Percentiles rank a stretch among this genome's conserved stretches.
Evolutionary conservation across 768 basidiomycete genomes (phyloP).

Genomic region (Lactarius evosmus): DNA sequence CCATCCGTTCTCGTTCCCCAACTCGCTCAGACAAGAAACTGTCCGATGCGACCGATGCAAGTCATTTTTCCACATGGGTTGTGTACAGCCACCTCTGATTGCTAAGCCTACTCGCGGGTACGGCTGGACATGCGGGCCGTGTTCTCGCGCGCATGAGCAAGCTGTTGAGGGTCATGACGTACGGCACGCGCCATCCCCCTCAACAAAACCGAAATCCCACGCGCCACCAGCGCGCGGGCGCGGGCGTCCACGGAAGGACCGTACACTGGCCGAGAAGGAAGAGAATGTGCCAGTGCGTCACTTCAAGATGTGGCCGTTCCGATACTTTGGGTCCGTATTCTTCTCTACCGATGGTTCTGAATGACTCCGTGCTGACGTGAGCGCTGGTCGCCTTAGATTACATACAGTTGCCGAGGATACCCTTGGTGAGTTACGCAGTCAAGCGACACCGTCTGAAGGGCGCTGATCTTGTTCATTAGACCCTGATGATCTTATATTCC

Average conservation of each 20-base stretch:
- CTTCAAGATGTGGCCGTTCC: constrained; percentile 90
- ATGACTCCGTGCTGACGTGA: constrained; percentile 21
- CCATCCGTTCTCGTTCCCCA: constrained; percentile 26
- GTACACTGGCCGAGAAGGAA: constrained; percentile 67
- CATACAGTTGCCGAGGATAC: constrained; percentile 93
- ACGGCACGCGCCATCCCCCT: constrained; percentile 49
- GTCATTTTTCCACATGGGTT: constrained; percentile 91
- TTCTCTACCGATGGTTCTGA: not conserved
- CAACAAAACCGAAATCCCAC: constrained; percentile 59
- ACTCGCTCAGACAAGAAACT: constrained; percentile 61
- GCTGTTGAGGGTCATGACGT: constrained; percentile 75
- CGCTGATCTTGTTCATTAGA: constrained; percentile 46
- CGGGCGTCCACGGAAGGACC: constrained; percentile 76
- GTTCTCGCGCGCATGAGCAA: constrained; percentile 82
- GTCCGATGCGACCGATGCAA: constrained; percentile 92
- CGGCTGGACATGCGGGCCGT: constrained; percentile 96
- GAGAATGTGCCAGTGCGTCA: constrained; percentile 76
- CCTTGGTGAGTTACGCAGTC: constrained; percentile 52
- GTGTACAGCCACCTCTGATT: constrained; percentile 85
- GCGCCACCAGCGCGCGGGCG: constrained; percentile 70
- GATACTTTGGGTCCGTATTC: constrained; percentile 86
- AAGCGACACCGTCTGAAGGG: not conserved
- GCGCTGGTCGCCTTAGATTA: constrained; percentile 46
- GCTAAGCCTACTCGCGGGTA: constrained; percentile 95
- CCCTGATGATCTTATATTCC: constrained; percentile 95